Conservation (phyloP, 1,284 basidiomycete genomes). For the Melampsora americana region DNA sequence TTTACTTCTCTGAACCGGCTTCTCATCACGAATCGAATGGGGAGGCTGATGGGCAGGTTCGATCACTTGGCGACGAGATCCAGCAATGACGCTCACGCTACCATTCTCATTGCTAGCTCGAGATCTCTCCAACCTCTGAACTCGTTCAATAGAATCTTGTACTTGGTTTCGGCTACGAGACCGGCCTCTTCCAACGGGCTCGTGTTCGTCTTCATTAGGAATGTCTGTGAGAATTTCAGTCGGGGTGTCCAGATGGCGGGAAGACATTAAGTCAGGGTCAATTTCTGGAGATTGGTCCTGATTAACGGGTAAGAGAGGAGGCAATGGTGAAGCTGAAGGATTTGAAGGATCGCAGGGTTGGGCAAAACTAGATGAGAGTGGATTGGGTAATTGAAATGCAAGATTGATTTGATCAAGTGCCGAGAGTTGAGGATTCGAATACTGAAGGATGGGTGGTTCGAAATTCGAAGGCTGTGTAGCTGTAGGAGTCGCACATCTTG, state of each 20-base stretch:
- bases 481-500: conserved; percentile 11
- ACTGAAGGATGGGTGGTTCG: neutral
- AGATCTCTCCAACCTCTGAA: conserved; percentile 5
- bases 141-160: conserved; percentile 6
- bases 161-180: conserved; percentile 4
- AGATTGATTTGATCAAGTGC: neutral
- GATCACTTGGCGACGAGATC: conserved; percentile 6
- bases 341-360: too few relatives aligned
- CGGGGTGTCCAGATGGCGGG: neutral
- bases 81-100: neutral
- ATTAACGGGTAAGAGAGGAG: neutral
- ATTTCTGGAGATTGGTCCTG: neutral
- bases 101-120: conserved; percentile 7
- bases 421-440: neutral
- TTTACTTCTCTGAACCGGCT: neutral
- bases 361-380: conserved; percentile 13
- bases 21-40: neutral
- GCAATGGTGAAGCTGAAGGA: neutral
- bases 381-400: conserved; percentile 31
- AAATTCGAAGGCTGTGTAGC: neutral
- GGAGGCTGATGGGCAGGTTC: conserved; percentile 1
- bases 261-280: neutral
- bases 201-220: neutral
- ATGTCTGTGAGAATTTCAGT: neutral
- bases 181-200: neutral